Percentiles rank a stretch among this genome's conserved stretches.
These are phyloP conservation scores for Amanita jacksonii DNA, from an alignment of 768 basidiomycete genomes.

Conservation along the genomic window DNA sequence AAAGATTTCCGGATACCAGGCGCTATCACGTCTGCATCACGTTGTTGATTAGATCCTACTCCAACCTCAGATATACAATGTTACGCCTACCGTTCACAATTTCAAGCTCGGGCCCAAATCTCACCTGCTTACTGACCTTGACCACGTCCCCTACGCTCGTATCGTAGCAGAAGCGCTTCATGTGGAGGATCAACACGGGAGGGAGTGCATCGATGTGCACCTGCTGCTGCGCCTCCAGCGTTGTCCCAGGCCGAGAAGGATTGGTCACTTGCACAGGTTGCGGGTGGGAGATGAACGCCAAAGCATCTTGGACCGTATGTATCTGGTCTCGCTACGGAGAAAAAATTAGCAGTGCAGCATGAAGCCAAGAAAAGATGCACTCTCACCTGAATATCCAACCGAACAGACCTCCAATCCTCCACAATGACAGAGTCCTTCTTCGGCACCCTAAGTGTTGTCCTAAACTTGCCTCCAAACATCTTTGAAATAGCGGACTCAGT, in stretches of 20 bases:
- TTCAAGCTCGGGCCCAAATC: slow-evolving; percentile 69
- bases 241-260: slow-evolving; percentile 42
- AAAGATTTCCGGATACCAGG: slow-evolving; percentile 34
- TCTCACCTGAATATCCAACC: slow-evolving; percentile 80
- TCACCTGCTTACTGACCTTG: slow-evolving; percentile 78
- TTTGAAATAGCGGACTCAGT: slow-evolving; percentile 82
- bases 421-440: slow-evolving; percentile 81
- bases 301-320: slow-evolving; percentile 72
- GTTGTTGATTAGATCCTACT: slow-evolving; percentile 1
- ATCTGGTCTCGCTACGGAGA: slow-evolving; percentile 55
- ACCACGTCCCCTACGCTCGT: slow-evolving; percentile 63
- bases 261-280: slow-evolving; percentile 71
- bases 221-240: slow-evolving; percentile 57
- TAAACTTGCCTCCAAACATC: slow-evolving; percentile 91
- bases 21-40: slow-evolving; percentile 47
- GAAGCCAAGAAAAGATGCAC: slow-evolving; percentile 5
- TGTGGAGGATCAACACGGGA: slow-evolving; percentile 75
- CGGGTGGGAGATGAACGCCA: slow-evolving; percentile 66
- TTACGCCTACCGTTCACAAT: slow-evolving; percentile 51
- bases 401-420: slow-evolving; percentile 85
- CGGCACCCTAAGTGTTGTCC: slow-evolving; percentile 73
- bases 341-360: slow-evolving; percentile 3
- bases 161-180: slow-evolving; percentile 90
- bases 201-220: slow-evolving; percentile 75
- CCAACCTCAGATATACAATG: slow-evolving; percentile 2